These are phyloP conservation scores for Coniochaeta ligniaria DNA, from an alignment of 2,329 filamentous ascomycete species.

Conservation along the genomic window DNA sequence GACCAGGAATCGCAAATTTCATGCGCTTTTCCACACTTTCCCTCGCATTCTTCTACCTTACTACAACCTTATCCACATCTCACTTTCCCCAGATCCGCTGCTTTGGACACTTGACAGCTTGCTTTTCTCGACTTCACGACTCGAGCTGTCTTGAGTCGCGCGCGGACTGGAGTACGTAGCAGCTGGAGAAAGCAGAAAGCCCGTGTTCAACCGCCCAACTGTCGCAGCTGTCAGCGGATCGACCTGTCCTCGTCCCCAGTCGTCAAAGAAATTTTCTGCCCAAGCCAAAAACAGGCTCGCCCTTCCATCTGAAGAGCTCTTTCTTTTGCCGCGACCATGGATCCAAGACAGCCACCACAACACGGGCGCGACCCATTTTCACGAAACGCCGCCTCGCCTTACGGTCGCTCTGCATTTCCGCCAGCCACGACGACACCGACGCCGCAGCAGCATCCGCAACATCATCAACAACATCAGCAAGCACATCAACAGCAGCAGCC, in stretches of 20 bases:
- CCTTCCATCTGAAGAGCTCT: background rate
- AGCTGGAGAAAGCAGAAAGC: background rate
- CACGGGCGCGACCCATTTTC: slow-evolving; percentile 22
- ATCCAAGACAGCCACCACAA: slow-evolving; percentile 24
- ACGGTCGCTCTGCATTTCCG: slow-evolving; percentile 20
- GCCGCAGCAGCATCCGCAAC: slow-evolving; percentile 1
- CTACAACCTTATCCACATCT: background rate
- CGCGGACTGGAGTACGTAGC: too few species aligned
- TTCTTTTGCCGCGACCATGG: slow-evolving; percentile 19
- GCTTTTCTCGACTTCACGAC: background rate
- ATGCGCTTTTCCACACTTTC: background rate
- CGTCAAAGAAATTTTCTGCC: slow-evolving; percentile 5
- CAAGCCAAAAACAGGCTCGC: background rate
- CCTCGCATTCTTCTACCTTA: background rate
- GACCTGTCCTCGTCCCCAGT: background rate
- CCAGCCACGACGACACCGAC: slow-evolving; percentile 11
- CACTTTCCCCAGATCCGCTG: background rate
- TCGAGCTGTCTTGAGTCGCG: too few species aligned
- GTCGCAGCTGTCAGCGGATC: slow-evolving; percentile 1
- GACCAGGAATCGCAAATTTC: background rate
- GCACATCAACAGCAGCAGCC: slow-evolving; percentile 7
- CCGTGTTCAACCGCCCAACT: background rate
- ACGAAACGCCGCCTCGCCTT: slow-evolving; percentile 25
- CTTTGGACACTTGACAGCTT: background rate
- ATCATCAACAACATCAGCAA: slow-evolving; percentile 7